phyloP scores from a whole-genome alignment of 129 eudicot species.

The Centella asiatica region DNA sequence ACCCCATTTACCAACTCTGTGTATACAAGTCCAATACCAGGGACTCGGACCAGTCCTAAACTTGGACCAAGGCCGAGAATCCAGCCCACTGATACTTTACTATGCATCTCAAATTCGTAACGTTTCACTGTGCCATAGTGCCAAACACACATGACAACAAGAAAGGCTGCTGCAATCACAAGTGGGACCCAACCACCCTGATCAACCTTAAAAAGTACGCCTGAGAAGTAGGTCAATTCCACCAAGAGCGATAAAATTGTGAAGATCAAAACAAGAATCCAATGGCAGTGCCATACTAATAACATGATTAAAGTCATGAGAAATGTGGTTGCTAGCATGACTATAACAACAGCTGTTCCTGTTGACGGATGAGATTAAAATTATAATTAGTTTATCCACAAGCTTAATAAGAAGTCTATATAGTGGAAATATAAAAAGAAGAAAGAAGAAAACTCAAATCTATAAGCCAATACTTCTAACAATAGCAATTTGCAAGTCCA shows the following conservation, averaged over 20 bases:
- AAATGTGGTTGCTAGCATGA: conserved; percentile 87
- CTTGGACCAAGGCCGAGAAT: conserved; percentile 94
- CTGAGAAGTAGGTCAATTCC: conserved; percentile 84
- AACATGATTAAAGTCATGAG: conserved; percentile 74
- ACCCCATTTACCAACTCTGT: conserved; percentile 96
- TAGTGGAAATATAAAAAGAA: not conserved
- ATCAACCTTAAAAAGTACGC: conserved; percentile 67
- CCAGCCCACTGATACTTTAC: conserved; percentile 92
- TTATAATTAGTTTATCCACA: not conserved
- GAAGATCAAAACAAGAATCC: conserved; percentile 73
- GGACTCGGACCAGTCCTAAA: conserved; percentile 88
- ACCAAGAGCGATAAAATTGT: conserved; percentile 52
- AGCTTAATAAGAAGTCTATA: not conserved
- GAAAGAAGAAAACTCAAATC: not conserved
- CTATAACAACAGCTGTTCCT: conserved; percentile 92
- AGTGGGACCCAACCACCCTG: conserved; percentile 99
- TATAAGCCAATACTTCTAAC: too few relatives aligned
- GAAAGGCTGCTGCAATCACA: conserved; percentile 75
- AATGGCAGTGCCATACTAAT: conserved; percentile 92
- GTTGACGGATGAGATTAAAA: conserved; percentile 17
- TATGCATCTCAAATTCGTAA: conserved; percentile 88
- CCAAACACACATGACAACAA: conserved; percentile 87
- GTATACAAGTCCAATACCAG: conserved; percentile 94
- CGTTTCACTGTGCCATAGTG: conserved; percentile 81
- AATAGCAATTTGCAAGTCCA: too few relatives aligned